Evolutionary conservation across 1,284 basidiomycete genomes (phyloP), one percentile per base, ranked within the genome.

Genomic region (Golubevia sp.): DNA sequence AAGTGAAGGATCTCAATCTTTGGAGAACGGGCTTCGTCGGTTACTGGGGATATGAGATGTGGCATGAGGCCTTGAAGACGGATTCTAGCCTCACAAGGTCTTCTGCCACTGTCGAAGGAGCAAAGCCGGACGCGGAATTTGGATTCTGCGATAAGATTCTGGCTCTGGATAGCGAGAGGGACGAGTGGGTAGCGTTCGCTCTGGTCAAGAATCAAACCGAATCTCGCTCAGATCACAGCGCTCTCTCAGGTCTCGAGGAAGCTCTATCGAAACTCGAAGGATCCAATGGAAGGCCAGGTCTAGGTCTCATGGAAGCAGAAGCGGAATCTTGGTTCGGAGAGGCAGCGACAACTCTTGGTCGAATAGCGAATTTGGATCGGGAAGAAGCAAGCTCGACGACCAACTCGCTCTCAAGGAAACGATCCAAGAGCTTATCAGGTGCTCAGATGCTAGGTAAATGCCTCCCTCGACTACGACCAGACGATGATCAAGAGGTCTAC

Each of bases 21-120:
- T 85, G 84, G 75, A 77, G 66, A 77, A 84, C 56, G 2, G 87
- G 87, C 0, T 88, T 87, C 82, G 84, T 86, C 0, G 87, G 87
- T 0, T 87, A 85, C 74, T 86, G 87, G 71, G 85, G 85, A 1
- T 88, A 88, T 69, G 87, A 88, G 72, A 87, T 88, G 86, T 87
- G 87, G 74, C 80, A 84, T 59, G 86, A 87, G 61, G 84, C 84
- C 50, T 66, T 88, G 57, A 34, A 26, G 71, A 71, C 5, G 83
- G 84, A 20, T 84, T 84, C 59, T 34, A 56, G 20, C 61, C 27
- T 20, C 49, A 51, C 13, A 2, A 24, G 27, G 15, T 26, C 18
- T 7, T 20, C 1, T 13, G 26, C 24, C 25, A 3, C 24, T 1
- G 2, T 2, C 25, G 44, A 34, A 38, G n/a, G n/a, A 48, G 48